Evolutionary conservation across 805 yeast genomes (phyloP).

Genomic region (Lipomyces starkeyi): DNA sequence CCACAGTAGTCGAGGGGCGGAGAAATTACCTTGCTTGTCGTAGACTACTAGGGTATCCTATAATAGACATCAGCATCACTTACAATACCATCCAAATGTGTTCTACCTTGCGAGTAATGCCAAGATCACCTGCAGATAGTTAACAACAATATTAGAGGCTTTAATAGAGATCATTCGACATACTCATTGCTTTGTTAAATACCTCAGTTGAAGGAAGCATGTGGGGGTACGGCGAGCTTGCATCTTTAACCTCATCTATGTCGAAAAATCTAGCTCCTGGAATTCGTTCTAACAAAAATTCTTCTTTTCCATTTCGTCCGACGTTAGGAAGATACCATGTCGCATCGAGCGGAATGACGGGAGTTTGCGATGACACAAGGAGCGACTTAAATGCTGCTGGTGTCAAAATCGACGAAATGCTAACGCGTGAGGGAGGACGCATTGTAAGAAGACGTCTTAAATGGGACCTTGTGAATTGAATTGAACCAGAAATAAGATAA

Average conservation of each 20-base stretch:
- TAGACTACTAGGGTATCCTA: constrained; percentile 74
- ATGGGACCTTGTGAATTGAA: not conserved
- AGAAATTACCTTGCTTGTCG: constrained; percentile 83
- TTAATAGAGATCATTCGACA: not conserved
- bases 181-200: constrained; percentile 56
- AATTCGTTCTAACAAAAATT: constrained; percentile 64
- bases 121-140: constrained; percentile 56
- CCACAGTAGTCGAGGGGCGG: constrained; percentile 94
- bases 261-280: constrained; percentile 77
- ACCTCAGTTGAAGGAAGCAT: constrained; percentile 74
- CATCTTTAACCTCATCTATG: constrained; percentile 70
- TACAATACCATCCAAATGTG: not conserved
- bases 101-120: constrained; percentile 50
- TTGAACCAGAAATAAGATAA: too few relatives aligned
- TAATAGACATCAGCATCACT: not conserved
- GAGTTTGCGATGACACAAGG: constrained; percentile 19
- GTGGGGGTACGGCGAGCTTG: constrained; percentile 74
- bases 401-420: constrained; percentile 17
- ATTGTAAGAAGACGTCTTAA: not conserved
- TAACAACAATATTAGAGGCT: not conserved
- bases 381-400: constrained; percentile 28
- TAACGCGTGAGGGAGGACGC: constrained; percentile 18
- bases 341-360: constrained; percentile 72
- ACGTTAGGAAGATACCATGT: constrained; percentile 91
- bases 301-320: constrained; percentile 63